Evolutionary conservation across 23 red algal species (phyloP), one percentile per base, ranked within the genome.

Genomic region (Gracilaria vermiculophylla): DNA sequence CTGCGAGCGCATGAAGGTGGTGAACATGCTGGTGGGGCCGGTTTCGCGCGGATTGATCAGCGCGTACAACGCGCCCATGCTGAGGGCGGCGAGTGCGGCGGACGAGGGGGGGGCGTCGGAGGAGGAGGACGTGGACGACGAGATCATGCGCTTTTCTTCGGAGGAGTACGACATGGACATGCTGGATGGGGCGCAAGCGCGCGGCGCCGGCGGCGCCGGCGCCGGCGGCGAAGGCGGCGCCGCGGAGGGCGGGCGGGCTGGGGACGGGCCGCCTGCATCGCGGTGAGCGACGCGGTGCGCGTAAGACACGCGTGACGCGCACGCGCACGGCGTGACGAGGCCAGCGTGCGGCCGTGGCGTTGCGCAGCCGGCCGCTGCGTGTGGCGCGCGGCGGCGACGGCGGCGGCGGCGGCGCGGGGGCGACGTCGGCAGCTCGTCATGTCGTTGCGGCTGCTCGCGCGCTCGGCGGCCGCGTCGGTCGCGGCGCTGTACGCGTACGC

Each of bases 401-500:
- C 52, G 1, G 3, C 31, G 14, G 25, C 45, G 31, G 25, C 48
- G 14, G 23, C 34, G 35, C 25, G 23, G 5, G n/a, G 51, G 37
- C 52, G 19, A n/a, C 31, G 49, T 41, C 40, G 12, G 24, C 28
- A 23, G 35, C 76, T n/a, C 76, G 53, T 28, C 78, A 73, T 73
- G 67, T 73, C 67, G 67, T 19, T 73, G 67, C 67, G 78, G 5
- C 21, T 82, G 24, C 36, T 82, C 78, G 60, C 60, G 54, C 54
- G 78, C 37, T 44, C 78, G 23, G 78, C 78, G 27, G 81, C 81
- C 39, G 81, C 66, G 41, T 70, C 81, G 2, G 51, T 57, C 37
- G 81, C 81, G 21, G 81, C 81, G 39, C 53, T 64, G 56, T 86
- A 86, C 32, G 37, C 81, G 12, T 86, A 86, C 66, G 81, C 81